Evolutionary conservation across 176 grass and related monocot genomes (phyloP).

Genomic region (Thinopyrum elongatum): DNA sequence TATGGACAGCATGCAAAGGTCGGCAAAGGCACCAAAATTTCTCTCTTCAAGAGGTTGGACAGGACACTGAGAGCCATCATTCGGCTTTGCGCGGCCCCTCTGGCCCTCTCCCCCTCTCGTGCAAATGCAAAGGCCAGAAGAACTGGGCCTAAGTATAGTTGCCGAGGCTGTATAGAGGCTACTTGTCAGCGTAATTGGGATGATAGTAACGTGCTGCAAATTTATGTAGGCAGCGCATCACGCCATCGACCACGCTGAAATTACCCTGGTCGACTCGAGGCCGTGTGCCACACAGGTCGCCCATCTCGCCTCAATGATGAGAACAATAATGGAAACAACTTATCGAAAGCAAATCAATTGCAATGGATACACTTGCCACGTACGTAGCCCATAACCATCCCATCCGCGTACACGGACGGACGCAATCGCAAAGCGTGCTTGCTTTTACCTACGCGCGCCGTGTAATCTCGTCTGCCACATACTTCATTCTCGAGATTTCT

Average conservation of each 20-base stretch:
- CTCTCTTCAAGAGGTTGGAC: not conserved
- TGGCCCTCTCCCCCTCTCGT: not conserved
- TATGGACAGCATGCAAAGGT: conserved; percentile 17
- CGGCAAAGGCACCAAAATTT: not conserved
- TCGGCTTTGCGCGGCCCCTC: not conserved
- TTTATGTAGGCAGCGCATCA: not conserved
- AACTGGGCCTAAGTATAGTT: too few species aligned
- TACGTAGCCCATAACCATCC: not conserved
- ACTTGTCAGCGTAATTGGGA: not conserved
- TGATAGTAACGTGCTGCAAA: conserved; percentile 5
- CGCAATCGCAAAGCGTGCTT: not conserved
- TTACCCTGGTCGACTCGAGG: not conserved
- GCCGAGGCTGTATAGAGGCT: not conserved
- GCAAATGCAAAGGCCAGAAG: too few species aligned
- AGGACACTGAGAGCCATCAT: not conserved
- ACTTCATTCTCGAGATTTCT: not conserved
- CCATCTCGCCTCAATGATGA: not conserved
- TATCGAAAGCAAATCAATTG: not conserved
- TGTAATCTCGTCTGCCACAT: conserved; percentile 15
- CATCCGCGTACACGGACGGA: not conserved
- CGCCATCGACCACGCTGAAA: not conserved
- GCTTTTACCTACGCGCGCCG: not conserved
- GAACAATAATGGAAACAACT: not conserved
- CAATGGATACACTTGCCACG: not conserved
- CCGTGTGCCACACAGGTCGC: conserved; percentile 1